Evolutionary conservation across 2,329 filamentous ascomycete species (phyloP), one percentile per base, ranked within the genome.

Genomic region (Cordyceps farinosa): DNA sequence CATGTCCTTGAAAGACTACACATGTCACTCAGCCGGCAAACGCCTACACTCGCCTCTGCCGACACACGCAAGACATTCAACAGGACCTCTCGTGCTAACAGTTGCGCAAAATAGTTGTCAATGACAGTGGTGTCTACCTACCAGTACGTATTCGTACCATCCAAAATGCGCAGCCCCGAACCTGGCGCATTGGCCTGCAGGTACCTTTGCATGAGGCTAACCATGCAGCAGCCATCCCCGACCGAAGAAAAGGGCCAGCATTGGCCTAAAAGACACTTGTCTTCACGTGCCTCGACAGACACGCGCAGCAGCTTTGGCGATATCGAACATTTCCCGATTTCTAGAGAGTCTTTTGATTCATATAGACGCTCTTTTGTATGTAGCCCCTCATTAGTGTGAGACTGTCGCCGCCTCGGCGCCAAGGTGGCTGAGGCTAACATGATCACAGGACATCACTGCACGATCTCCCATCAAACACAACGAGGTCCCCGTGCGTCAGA

Each of bases 311-410:
- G 89, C 69, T 80, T 91, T 65, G 87, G 88, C 70, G 92, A 96
- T 66, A 93, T 92, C 69, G 94, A 98, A 73, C 92, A 90, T 15
- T 98, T 98, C 74, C 92, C 90, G 67, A 98, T 98, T 74, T 97
- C 93, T 44, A 86, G 94, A 71, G 95, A 98, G 78, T 97, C 93
- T 2, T 98, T 98, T 72, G 95, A 98, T 75, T 97, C 93, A 3
- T 98, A 98, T 78, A 85, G 95, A 67, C 87, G 95, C 71, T 97
- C 93, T 67, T 98, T 98, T 80, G 94, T 97, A 84, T 69, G 89
- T n/a, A 44, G 13, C 29, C 45, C 52, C 17, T 32, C 15, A 11
- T 11, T 40, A 32, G 56, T 59, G 56, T 42, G 36, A 45, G 15
- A 10, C 29, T 27, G 51, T 42, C 15, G 34, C 42, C 42, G 27